Percentiles rank a stretch among this genome's conserved stretches.
These are phyloP conservation scores for Pulveroboletus sp. DNA, from an alignment of 768 basidiomycete genomes.

Conservation along the genomic window DNA sequence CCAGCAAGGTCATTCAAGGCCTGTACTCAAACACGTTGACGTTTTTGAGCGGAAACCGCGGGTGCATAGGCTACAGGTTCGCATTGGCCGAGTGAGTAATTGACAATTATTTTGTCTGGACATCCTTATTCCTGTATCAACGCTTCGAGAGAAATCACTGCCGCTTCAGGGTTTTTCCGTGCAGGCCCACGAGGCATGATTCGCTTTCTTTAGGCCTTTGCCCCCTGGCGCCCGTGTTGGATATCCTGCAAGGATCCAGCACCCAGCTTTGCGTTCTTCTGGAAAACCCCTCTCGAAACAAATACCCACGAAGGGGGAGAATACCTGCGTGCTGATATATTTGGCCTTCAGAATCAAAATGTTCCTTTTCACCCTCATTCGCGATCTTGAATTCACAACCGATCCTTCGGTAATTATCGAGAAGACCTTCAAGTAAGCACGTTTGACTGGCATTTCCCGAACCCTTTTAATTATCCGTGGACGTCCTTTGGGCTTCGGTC, in stretches of 20 bases:
- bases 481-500: constrained; percentile 15
- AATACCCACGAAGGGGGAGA: neutral
- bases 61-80: constrained; percentile 63
- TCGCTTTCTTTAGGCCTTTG: constrained; percentile 22
- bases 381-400: constrained; percentile 53
- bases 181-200: constrained; percentile 10
- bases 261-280: constrained; percentile 3
- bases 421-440: constrained; percentile 59
- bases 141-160: constrained; percentile 8
- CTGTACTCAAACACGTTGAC: constrained; percentile 53
- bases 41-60: constrained; percentile 57
- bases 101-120: neutral
- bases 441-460: constrained; percentile 16
- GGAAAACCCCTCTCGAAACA: constrained; percentile 1
- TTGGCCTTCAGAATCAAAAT: constrained; percentile 52
- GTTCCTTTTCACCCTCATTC: constrained; percentile 56
- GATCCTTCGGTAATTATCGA: constrained; percentile 54
- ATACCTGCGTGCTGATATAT: constrained; percentile 16
- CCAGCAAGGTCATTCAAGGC: constrained; percentile 43
- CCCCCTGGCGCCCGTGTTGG: constrained; percentile 9
- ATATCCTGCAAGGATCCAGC: constrained; percentile 5
- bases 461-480: constrained; percentile 22
- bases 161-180: constrained; percentile 8
- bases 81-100: constrained; percentile 55
- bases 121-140: constrained; percentile 10